A percentile compares a stretch with the other conserved stretches of the same genome.
phyloP scores from a whole-genome alignment of 192 early-diverging fungal species.

The Coemansia guatemalensis region DNA sequence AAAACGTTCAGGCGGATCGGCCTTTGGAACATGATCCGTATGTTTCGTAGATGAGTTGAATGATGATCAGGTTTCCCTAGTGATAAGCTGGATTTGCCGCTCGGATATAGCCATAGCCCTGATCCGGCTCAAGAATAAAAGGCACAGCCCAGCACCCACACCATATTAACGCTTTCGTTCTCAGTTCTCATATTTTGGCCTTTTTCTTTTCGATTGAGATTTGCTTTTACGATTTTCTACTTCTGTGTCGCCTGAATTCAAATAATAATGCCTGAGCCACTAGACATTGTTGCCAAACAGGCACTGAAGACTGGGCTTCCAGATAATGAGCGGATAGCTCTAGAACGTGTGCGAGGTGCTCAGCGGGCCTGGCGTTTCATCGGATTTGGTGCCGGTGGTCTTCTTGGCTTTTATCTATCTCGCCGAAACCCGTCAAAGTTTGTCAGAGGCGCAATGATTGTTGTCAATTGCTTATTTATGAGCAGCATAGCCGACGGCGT shows the following conservation, averaged over 20 bases:
- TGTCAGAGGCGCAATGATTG: conserved; percentile 14
- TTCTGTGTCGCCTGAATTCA: neutral
- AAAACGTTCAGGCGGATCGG: neutral
- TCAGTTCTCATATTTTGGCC: neutral
- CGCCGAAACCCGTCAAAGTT: conserved; percentile 14
- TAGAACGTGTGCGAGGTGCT: conserved; percentile 10
- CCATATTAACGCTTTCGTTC: neutral
- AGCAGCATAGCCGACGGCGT: conserved; percentile 4
- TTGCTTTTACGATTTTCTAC: neutral
- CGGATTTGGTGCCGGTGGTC: conserved; percentile 17
- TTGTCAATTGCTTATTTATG: conserved; percentile 18
- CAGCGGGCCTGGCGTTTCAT: neutral
- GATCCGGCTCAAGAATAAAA: no score
- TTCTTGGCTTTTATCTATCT: conserved; percentile 26
- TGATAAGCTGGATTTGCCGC: no score
- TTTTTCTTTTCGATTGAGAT: neutral
- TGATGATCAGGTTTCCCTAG: no score
- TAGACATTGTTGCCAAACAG: conserved; percentile 15
- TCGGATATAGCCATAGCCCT: no score
- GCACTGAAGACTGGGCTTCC: conserved; percentile 26
- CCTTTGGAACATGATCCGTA: neutral
- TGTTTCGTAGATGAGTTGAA: neutral
- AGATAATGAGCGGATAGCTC: conserved; percentile 20
- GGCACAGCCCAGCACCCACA: no score
- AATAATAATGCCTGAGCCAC: conserved; percentile 25